Evolutionary conservation across 2,329 filamentous ascomycete species (phyloP), one percentile per base, ranked within the genome.

Genomic region (Camillea tinctor): DNA sequence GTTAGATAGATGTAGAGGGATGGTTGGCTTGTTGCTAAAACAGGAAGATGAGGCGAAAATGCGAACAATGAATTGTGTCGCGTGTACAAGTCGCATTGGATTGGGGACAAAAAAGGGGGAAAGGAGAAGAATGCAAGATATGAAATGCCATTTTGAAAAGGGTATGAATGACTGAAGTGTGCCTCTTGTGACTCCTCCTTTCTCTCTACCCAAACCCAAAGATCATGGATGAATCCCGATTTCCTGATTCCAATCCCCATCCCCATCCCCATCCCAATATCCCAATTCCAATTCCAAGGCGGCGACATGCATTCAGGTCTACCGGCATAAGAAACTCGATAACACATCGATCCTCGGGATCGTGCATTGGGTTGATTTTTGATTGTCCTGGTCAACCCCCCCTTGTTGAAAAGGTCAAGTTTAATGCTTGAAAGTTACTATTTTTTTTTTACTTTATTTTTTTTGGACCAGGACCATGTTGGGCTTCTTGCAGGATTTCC

Each of bases 1-100:
- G n/a, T n/a, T n/a, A n/a, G n/a, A n/a, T n/a, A n/a, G n/a, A n/a
- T n/a, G n/a, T n/a, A n/a, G n/a, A n/a, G n/a, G n/a, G n/a, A n/a
- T n/a, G n/a, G n/a, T n/a, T n/a, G n/a, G n/a, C n/a, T 53, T 13
- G 54, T 51, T 48, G 40, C 51, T 54, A 50, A 52, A 36, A 52
- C 21, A 21, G 22, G 44, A 52, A 57, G 52, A 24, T 49, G 54
- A 55, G 57, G 40, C 58, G 50, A 40, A 56, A 50, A 60, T 61
- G 62, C 57, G 58, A 63, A 55, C 52, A 20, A 56, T 15, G n/a
- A n/a, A n/a, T n/a, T n/a, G 40, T 58, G 36, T 60, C 36, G 26
- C 52, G 52, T 52, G 59, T 57, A 52, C 40, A 53, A 66, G 60
- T 50, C 21, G 21, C n/a, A 36, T 60, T 44, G 40, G 53, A 30